Evolutionary conservation across 2,329 filamentous ascomycete species (phyloP).

Genomic region (Harringtonia aguacate): DNA sequence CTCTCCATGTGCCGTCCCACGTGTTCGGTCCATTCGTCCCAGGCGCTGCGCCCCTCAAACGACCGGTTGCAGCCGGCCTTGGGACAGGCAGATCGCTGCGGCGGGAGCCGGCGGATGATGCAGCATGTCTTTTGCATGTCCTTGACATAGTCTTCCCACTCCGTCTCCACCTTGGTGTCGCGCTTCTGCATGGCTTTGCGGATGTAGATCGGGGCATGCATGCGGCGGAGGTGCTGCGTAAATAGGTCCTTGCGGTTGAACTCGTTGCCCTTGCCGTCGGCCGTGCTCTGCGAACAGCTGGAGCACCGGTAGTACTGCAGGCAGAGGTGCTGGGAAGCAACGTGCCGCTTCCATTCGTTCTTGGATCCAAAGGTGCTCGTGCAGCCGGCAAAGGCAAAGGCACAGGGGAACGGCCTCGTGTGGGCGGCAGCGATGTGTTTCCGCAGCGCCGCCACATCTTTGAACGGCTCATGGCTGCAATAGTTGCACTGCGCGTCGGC

Average conservation of each 20-base stretch:
- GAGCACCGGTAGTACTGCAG: constrained; percentile 56
- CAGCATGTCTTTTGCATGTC: constrained; percentile 67
- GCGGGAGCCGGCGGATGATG: constrained; percentile 56
- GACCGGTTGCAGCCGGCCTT: constrained; percentile 58
- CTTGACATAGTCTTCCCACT: constrained; percentile 57
- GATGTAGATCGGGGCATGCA: constrained; percentile 69
- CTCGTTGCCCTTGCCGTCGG: constrained; percentile 50
- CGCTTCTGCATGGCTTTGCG: constrained; percentile 45
- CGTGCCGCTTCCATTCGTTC: constrained; percentile 97
- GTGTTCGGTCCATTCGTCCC: constrained; percentile 90
- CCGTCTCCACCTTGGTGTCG: constrained; percentile 46
- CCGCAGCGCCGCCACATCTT: constrained; percentile 53
- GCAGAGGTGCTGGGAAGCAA: constrained; percentile 79
- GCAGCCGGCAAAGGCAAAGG: constrained; percentile 78
- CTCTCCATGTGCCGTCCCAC: constrained; percentile 83
- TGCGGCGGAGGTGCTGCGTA: constrained; percentile 84
- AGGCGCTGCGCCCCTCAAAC: constrained; percentile 64
- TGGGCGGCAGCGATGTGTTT: constrained; percentile 60
- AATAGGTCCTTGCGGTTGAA: constrained; percentile 97
- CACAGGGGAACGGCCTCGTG: constrained; percentile 70
- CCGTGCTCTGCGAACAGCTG: constrained; percentile 41
- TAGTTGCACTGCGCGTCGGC: constrained; percentile 51
- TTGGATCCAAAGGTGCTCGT: constrained; percentile 78
- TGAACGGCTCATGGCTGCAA: constrained; percentile 55
- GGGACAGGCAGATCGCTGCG: constrained; percentile 60